Evolutionary conservation across 345 rosid species (phyloP).

Genomic region (Hibiscus mutabilis): DNA sequence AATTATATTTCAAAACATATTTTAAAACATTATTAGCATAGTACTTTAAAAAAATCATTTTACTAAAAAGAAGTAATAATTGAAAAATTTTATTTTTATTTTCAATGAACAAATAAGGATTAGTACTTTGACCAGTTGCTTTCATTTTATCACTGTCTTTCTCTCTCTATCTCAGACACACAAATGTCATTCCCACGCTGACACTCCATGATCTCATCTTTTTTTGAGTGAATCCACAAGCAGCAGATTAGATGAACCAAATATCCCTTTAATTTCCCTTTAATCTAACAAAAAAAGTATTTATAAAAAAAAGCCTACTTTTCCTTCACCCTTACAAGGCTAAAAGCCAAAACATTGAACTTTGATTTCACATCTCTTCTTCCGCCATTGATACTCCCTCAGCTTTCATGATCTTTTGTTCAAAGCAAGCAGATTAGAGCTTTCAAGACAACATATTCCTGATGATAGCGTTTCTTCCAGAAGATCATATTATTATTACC

Average conservation of each 20-base stretch:
- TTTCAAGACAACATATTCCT: constrained; percentile 22
- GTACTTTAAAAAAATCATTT: too few species aligned
- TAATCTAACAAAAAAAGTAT: not conserved
- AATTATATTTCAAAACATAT: too few species aligned
- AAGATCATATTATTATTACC: constrained; percentile 7
- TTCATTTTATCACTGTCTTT: not conserved
- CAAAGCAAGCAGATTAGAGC: constrained; percentile 27
- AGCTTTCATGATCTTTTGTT: constrained; percentile 19
- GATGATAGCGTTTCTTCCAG: constrained; percentile 21
- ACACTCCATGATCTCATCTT: constrained; percentile 14
- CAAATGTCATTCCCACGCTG: not conserved
- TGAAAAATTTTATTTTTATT: not conserved
- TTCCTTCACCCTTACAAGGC: constrained; percentile 5
- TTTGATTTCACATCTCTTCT: constrained; percentile 11
- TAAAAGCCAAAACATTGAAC: constrained; percentile 7
- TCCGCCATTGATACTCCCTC: constrained; percentile 21
- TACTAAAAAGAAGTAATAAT: not conserved
- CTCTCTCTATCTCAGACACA: not conserved
- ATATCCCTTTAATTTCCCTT: not conserved
- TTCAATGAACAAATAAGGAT: constrained; percentile 21
- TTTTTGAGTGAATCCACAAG: constrained; percentile 21
- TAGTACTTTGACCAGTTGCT: constrained; percentile 21
- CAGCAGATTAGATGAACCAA: constrained; percentile 17
- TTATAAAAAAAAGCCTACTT: constrained; percentile 14
- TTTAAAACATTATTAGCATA: too few species aligned